Evolutionary conservation across 441 rosid genomes (phyloP), one percentile per base, ranked within the genome.

Genomic region (Kokia cookei): DNA sequence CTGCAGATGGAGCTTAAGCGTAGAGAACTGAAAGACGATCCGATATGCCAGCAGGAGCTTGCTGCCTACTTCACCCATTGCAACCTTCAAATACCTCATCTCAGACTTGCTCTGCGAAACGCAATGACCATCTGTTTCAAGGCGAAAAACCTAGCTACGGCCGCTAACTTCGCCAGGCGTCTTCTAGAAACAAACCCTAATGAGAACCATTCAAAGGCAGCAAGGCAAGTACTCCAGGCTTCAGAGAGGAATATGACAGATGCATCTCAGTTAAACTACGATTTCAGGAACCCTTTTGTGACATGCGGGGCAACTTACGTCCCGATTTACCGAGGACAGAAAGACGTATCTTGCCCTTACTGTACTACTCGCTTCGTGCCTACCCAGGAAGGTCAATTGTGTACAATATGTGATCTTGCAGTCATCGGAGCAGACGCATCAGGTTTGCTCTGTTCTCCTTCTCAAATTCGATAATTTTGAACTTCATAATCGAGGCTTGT

Each of bases 51-150:
- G 73, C 96, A 87, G 83, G 97, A 90, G 84, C 96, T 92, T 8
- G 96, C 97, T 14, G 96, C 97, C 65, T 93, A 93, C 82, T 91
- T 93, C 84, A 91, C 98, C 61, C 93, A 93, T 79, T 89, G 95
- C 81, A 88, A 85, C 75, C 94, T 93, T 79, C 96, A 90, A 75
- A 57, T 75, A 76, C 94, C 97, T 62, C 98, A 93, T 78, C 69
- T 86, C 47, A 73, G 97, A 80, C 90, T 93, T 0, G 98, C 97
- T 12, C 74, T 89, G 75, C 80, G 53, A 19, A 90, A 86, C 60
- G 98, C 97, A 24, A 91, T 93, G 96, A 69, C 80, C 2, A 82
- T 89, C 13, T 88, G 92, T 87, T 93, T 37, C 84, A 93, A 81
- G 83, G 79, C 89, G 2, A 90, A 65, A 86, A 93, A 93, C 84